These are phyloP conservation scores for Lobosporangium transversale DNA, from an alignment of 192 early-diverging fungal genomes.

Conservation along the genomic window DNA sequence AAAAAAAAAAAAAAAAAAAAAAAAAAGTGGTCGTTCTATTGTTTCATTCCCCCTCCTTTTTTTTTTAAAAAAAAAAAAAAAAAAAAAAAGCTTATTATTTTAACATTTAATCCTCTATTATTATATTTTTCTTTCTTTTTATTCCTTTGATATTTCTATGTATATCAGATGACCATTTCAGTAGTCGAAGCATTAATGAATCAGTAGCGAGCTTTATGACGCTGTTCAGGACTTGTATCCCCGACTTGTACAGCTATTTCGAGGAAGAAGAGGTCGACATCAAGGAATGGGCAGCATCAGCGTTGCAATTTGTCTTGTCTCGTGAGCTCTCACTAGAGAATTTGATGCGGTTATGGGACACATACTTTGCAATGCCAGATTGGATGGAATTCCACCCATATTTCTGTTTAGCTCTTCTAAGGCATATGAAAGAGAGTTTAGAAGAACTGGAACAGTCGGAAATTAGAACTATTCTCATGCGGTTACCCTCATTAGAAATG, in stretches of 20 bases:
- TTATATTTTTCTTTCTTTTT: background rate
- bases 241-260: conserved; percentile 93
- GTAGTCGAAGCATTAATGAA: conserved; percentile 71
- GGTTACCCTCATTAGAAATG: conserved; percentile 81
- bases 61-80: background rate
- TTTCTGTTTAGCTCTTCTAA: conserved; percentile 85
- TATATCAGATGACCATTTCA: conserved; percentile 82
- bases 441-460: conserved; percentile 94
- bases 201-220: conserved; percentile 89
- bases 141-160: conserved; percentile 9
- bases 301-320: conserved; percentile 82
- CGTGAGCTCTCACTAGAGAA: conserved; percentile 86
- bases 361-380: conserved; percentile 83
- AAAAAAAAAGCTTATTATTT: background rate
- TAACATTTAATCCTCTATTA: background rate
- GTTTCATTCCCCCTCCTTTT: background rate
- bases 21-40: background rate
- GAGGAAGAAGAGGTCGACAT: conserved; percentile 94
- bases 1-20: background rate
- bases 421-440: conserved; percentile 76
- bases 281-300: conserved; percentile 86
- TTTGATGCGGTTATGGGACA: conserved; percentile 87
- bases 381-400: conserved; percentile 85
- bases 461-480: conserved; percentile 83
- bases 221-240: conserved; percentile 82